A percentile compares a stretch with the other conserved stretches of the same genome.
Conservation (phyloP, 2,329 filamentous ascomycete genomes). For the Fusarium aywerte region DNA sequence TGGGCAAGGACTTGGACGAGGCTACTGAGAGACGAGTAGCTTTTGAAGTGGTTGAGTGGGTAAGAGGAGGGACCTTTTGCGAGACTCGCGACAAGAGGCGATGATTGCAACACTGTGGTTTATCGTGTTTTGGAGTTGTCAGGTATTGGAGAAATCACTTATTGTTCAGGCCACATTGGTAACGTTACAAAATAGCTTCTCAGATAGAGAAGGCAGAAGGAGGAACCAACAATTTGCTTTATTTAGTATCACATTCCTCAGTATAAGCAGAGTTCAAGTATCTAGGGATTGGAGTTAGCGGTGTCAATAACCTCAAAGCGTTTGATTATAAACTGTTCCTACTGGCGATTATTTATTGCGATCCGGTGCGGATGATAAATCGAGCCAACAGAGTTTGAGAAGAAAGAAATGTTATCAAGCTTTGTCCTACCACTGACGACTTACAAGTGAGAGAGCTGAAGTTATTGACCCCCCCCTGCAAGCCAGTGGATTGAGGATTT, state of each 20-base stretch:
- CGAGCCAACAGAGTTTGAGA: not conserved
- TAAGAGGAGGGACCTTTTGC: constrained; percentile 61
- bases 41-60: constrained; percentile 91
- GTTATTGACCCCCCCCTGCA: constrained; percentile 12
- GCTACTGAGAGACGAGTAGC: constrained; percentile 78
- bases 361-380: not conserved
- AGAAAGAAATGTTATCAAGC: constrained; percentile 2
- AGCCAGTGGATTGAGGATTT: constrained; percentile 14
- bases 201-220: not conserved
- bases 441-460: constrained; percentile 7
- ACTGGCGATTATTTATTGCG: not conserved
- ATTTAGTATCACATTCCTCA: constrained; percentile 22
- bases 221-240: constrained; percentile 8
- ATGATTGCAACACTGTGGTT: constrained; percentile 12
- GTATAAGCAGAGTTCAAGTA: constrained; percentile 8
- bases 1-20: constrained; percentile 66
- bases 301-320: constrained; percentile 5
- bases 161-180: constrained; percentile 1
- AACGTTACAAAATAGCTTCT: constrained; percentile 1
- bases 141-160: not conserved
- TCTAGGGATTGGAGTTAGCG: constrained; percentile 11
- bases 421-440: constrained; percentile 18
- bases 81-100: constrained; percentile 40
- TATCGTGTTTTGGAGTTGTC: not conserved
- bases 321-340: not conserved